Percentiles rank a stretch among this genome's conserved stretches.
Conservation (phyloP, 2,329 filamentous ascomycete genomes). For the Aspergillus fumigatiaffinis region DNA sequence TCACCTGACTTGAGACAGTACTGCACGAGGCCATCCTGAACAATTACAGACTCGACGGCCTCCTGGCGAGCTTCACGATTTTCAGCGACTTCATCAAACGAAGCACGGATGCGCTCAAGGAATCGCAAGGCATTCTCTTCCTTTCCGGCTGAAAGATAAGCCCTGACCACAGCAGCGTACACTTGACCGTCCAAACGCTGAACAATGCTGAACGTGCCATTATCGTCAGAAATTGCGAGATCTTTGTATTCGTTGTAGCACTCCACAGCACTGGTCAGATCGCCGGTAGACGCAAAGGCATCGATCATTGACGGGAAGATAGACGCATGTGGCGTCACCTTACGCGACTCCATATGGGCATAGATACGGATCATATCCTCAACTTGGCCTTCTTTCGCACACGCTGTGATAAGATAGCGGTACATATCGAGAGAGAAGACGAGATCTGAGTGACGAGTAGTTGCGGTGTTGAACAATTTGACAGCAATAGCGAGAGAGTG, state of each 20-base stretch:
- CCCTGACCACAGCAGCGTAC: slow-evolving; percentile 87
- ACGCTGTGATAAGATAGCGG: slow-evolving; percentile 78
- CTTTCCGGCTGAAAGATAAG: slow-evolving; percentile 79
- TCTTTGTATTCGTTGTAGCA: slow-evolving; percentile 93
- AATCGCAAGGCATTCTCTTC: slow-evolving; percentile 79
- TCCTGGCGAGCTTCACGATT: slow-evolving; percentile 55
- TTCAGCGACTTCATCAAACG: slow-evolving; percentile 45
- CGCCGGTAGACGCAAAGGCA: slow-evolving; percentile 78
- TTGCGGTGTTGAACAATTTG: slow-evolving; percentile 77
- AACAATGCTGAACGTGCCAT: slow-evolving; percentile 63
- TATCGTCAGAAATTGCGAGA: slow-evolving; percentile 79
- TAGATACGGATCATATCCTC: slow-evolving; percentile 89
- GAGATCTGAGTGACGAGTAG: slow-evolving; percentile 55
- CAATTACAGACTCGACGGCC: slow-evolving; percentile 67
- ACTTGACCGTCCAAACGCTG: slow-evolving; percentile 76
- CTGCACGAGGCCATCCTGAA: slow-evolving; percentile 72
- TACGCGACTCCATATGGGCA: slow-evolving; percentile 80
- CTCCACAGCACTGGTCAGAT: slow-evolving; percentile 83
- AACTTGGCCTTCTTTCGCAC: slow-evolving; percentile 74
- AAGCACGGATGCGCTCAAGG: slow-evolving; percentile 69
- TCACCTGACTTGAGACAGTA: slow-evolving; percentile 68
- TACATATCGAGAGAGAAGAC: slow-evolving; percentile 79
- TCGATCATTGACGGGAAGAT: slow-evolving; percentile 93
- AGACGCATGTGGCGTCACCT: slow-evolving; percentile 69
- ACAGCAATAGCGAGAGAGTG: slow-evolving; percentile 81